These are phyloP conservation scores for Rhizophora mangle DNA, from an alignment of 345 rosid species.

Conservation along the genomic window DNA sequence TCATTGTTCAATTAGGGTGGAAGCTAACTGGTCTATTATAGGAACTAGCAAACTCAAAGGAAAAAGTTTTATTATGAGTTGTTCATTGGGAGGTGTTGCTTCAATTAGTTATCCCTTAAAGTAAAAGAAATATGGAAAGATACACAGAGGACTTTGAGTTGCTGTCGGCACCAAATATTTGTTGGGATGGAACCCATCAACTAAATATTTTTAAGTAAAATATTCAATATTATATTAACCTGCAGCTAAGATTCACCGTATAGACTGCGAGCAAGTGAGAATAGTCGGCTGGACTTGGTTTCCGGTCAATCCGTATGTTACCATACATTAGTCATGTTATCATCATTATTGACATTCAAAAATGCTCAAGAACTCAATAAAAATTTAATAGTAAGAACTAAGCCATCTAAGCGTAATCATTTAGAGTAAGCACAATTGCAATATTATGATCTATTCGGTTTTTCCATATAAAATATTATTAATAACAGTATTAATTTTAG, in stretches of 20 bases:
- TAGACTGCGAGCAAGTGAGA: background rate
- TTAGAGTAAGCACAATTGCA: too few species aligned
- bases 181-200: conserved; percentile 53
- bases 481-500: too few species aligned
- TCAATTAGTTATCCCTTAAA: conserved; percentile 39
- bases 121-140: conserved; percentile 30
- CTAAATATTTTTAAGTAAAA: conserved; percentile 20
- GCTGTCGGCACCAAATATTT: conserved; percentile 46
- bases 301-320: too few species aligned
- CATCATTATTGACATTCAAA: too few species aligned
- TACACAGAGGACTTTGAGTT: conserved; percentile 15
- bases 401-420: too few species aligned
- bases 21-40: conserved; percentile 19
- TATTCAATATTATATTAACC: background rate
- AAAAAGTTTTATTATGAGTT: conserved; percentile 1
- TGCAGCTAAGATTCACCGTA: background rate
- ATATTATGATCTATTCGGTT: too few species aligned
- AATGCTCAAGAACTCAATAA: too few species aligned
- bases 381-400: too few species aligned
- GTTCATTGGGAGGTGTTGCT: conserved; percentile 22
- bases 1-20: conserved; percentile 5
- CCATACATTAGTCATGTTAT: too few species aligned
- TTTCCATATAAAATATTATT: too few species aligned
- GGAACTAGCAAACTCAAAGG: conserved; percentile 25
- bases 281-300: background rate